Base-by-base conservation (phyloP, 139 green algal species). In the Marvania coccoides region DNA sequence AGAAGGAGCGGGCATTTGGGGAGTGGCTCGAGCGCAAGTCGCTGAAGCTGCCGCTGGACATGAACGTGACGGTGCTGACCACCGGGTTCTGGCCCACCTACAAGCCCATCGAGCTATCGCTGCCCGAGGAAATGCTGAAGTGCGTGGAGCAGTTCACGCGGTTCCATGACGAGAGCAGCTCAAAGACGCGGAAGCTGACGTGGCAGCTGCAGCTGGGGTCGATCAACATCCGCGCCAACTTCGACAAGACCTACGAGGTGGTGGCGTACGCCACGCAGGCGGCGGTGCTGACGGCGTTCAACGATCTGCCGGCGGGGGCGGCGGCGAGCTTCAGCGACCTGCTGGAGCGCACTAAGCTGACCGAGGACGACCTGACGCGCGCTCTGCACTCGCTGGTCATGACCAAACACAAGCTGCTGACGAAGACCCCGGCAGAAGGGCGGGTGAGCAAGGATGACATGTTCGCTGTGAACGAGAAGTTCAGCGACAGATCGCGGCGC, bases 1-100 rank as follows among this genome's bases (percentile, higher is more conserved):
- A 98, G 66, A 94, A 96, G 76, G 85, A 97, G 73, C 62, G 78
- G 37, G 48, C 77, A 24, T 97, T 95, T 69, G 75, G 94, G 35
- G 69, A 88, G 34, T 96, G 90, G 90, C 67, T 61, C 15, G 54
- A 81, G 31, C 37, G 71, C 33, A 51, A 69, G 30, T n/a, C 38
- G 36, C 59, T 81, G 55, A 47, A 74, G 23, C 56, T 87, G 40
- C 24, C 58, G 48, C 81, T 97, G 6, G 92, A 99, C 58, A 63
- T 99, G 56, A 76, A 61, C 15, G 94, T 98, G 38, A 95, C 84
- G 7, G 92, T 96, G 35, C 88, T 96, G 28, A 96, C 90, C 9
- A 92, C 87, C 6, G 90, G 90, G 46, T 94, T 90, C 72, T 95
- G 88, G 88, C 88, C 88, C 10, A 77, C 67, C 28, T 94, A 91